phyloP scores from a whole-genome alignment of 805 yeast species.

The Saccharomycopsis schoenii region DNA sequence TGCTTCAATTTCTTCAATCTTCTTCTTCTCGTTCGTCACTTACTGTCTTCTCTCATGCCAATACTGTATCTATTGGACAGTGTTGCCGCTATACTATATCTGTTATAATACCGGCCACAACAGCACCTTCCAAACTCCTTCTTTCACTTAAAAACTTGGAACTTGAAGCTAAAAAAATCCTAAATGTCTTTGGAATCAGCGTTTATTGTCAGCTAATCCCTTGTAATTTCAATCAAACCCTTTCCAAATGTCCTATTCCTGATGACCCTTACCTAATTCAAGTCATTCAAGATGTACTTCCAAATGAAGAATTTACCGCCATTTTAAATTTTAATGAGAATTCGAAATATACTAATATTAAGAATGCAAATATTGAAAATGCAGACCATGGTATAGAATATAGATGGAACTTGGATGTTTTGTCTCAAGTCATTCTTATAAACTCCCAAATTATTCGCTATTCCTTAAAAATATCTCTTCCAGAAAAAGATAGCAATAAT shows the following conservation, averaged over 20 bases:
- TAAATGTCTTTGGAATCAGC: slow-evolving; percentile 78
- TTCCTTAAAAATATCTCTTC: background rate
- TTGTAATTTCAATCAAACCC: slow-evolving; percentile 45
- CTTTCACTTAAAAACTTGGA: slow-evolving; percentile 63
- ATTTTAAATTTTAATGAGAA: slow-evolving; percentile 40
- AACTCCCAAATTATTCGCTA: background rate
- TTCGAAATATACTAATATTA: slow-evolving; percentile 34
- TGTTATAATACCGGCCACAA: slow-evolving; percentile 11
- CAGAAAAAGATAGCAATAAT: slow-evolving; percentile 3
- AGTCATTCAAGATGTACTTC: slow-evolving; percentile 49
- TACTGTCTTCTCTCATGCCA: background rate
- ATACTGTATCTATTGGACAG: slow-evolving; percentile 48
- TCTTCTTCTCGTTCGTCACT: background rate
- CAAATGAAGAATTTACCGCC: slow-evolving; percentile 60
- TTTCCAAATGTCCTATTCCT: slow-evolving; percentile 30
- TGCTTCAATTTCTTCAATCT: background rate
- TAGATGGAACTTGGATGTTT: slow-evolving; percentile 68
- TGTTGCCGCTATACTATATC: slow-evolving; percentile 44
- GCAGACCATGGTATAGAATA: background rate
- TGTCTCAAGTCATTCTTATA: slow-evolving; percentile 71
- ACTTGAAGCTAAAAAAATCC: slow-evolving; percentile 64
- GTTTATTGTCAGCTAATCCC: slow-evolving; percentile 77
- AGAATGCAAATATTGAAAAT: background rate
- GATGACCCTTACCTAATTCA: slow-evolving; percentile 29
- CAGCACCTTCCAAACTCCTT: slow-evolving; percentile 15